Evolutionary conservation across 768 basidiomycete species (phyloP), one percentile per base, ranked within the genome.

Genomic region (Aureoboletus auriporus): DNA sequence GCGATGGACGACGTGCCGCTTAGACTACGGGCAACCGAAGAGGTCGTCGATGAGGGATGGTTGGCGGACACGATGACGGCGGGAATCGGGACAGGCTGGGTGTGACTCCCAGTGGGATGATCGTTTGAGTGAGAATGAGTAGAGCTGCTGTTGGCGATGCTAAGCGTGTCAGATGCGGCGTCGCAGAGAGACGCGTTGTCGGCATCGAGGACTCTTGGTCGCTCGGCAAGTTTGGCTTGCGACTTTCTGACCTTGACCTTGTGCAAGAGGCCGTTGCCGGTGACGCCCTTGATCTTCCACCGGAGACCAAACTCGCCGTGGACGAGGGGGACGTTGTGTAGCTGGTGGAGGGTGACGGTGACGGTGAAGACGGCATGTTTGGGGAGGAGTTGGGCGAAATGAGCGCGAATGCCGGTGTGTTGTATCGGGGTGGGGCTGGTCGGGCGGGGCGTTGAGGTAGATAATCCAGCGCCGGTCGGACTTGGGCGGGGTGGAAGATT

Each of bases 321-420:
- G 30, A 88, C 78, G 49, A 88, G 78, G 0, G 88, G 88, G 0
- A 90, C 82, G 54, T 79, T 84, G 16, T 77, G 73, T 17, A 90
- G 75, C 55, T 87, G 78, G 66, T 88, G 83, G 34, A 89, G 72
- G 16, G 71, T 69, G 36, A 89, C 59, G 10, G 72, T 71, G 27
- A 80, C 78, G 46, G 78, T 76, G 67, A 90, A 89, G 43, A 78
- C 74, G 4, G 85, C 78, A 58, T 88, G 83, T 34, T 75, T 72
- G 10, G 84, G 82, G 8, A 86, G 69, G 44, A 86, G 72, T 28
- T 83, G 78, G 27, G 76, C 74, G 1, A 85, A 67, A 44, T 82
- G 83, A 0, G 79, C 75, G 37, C 79, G 80, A n/a, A 85, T 27
- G 30, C 57, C 47, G 33, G 33, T 33, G n/a, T 38, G 29, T 29